phyloP scores from a whole-genome alignment of 2,329 filamentous ascomycete genomes.

The Xylaria sp. region DNA sequence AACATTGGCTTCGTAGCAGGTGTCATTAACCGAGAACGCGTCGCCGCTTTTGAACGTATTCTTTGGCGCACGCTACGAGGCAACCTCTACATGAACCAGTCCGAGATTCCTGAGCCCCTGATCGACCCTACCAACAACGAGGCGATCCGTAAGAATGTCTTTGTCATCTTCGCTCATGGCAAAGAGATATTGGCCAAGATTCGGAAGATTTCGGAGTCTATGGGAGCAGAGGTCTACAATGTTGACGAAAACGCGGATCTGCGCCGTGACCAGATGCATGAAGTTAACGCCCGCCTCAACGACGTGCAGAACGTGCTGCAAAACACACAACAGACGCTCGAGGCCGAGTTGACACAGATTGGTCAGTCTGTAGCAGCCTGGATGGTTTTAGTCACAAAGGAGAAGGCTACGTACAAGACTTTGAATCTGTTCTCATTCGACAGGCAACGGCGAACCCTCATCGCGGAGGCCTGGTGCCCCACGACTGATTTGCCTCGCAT shows the following conservation, averaged over 20 bases:
- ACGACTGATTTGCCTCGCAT: slow-evolving; percentile 90
- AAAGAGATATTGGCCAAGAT: slow-evolving; percentile 99
- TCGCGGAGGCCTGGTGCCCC: slow-evolving; percentile 97
- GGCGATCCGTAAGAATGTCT: slow-evolving; percentile 94
- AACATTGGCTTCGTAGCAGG: slow-evolving; percentile 99
- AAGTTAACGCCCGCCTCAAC: slow-evolving; percentile 92
- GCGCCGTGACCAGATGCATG: slow-evolving; percentile 93
- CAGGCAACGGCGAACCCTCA: slow-evolving; percentile 91
- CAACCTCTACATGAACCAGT: slow-evolving; percentile 99
- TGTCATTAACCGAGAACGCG: slow-evolving; percentile 91
- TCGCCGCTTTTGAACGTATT: slow-evolving; percentile 96
- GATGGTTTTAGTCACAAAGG: slow-evolving; percentile 98
- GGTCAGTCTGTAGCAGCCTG: slow-evolving; percentile 91
- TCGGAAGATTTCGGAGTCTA: slow-evolving; percentile 96
- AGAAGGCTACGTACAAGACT: slow-evolving; percentile 96
- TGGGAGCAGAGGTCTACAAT: slow-evolving; percentile 94
- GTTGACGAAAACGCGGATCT: slow-evolving; percentile 98
- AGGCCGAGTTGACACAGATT: slow-evolving; percentile 93
- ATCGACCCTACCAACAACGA: slow-evolving; percentile 94
- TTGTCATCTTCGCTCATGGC: slow-evolving; percentile 98
- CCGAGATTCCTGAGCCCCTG: slow-evolving; percentile 93
- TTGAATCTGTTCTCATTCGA: slow-evolving; percentile 98
- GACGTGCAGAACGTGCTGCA: slow-evolving; percentile 92
- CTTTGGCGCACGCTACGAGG: slow-evolving; percentile 96
- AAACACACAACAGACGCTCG: slow-evolving; percentile 94